Evolutionary conservation across 2,329 filamentous ascomycete species (phyloP).

Genomic region (Chaetomium olivaceum): DNA sequence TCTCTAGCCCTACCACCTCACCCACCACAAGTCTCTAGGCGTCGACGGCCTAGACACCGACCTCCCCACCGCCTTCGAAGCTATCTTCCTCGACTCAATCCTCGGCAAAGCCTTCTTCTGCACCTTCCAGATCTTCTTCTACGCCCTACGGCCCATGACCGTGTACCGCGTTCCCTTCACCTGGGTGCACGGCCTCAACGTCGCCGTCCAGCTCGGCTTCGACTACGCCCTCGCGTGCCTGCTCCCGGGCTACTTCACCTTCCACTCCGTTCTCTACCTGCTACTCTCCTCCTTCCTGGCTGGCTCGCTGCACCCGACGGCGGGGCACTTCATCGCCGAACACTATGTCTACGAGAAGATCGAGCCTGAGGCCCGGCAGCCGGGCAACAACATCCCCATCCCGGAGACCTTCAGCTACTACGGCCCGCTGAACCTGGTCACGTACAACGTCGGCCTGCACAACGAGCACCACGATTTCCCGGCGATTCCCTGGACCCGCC

Average conservation of each 20-base stretch:
- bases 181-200: conserved; percentile 78
- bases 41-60: conserved; percentile 96
- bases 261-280: conserved; percentile 74
- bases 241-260: conserved; percentile 47
- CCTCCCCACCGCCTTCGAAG: conserved; percentile 88
- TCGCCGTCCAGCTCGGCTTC: conserved; percentile 74
- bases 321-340: conserved; percentile 97
- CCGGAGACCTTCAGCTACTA: conserved; percentile 99
- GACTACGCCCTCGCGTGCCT: conserved; percentile 67
- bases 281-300: conserved; percentile 90
- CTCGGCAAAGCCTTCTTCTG: conserved; percentile 98
- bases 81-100: conserved; percentile 89
- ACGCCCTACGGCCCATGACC: conserved; percentile 92
- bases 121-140: conserved; percentile 99
- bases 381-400: conserved; percentile 63
- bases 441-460: conserved; percentile 96
- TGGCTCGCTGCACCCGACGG: conserved; percentile 88
- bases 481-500: conserved; percentile 88
- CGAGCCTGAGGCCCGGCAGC: conserved; percentile 55
- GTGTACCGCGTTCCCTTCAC: conserved; percentile 89
- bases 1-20: conserved; percentile 87
- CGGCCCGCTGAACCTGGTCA: conserved; percentile 84
- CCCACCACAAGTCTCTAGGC: conserved; percentile 97
- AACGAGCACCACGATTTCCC: conserved; percentile 99
- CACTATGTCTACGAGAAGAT: conserved; percentile 80